Conservation (phyloP, 495 filamentous ascomycete genomes). For the Daldinia decipiens region DNA sequence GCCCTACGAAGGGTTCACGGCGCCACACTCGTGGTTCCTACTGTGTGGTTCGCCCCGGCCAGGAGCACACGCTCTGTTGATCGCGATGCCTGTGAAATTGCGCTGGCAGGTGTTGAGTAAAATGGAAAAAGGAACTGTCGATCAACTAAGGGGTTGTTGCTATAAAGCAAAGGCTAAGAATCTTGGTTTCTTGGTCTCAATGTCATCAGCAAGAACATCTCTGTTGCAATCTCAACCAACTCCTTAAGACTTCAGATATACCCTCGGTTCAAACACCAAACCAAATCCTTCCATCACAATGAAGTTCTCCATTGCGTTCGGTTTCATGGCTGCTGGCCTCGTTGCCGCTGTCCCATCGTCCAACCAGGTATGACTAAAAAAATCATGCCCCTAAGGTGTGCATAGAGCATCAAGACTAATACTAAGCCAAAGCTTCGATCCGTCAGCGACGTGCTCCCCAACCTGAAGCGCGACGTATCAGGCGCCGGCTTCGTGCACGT, state of each 20-base stretch:
- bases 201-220: slow-evolving; percentile 4
- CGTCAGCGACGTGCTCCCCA: slow-evolving; percentile 22
- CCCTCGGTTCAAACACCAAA: background rate
- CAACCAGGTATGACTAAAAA: slow-evolving; percentile 23
- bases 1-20: slow-evolving; percentile 8
- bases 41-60: background rate
- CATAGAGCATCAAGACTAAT: slow-evolving; percentile 1
- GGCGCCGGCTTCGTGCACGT: slow-evolving; percentile 37
- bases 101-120: background rate
- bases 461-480: slow-evolving; percentile 25
- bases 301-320: slow-evolving; percentile 23
- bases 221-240: background rate
- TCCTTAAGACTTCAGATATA: background rate
- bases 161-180: slow-evolving; percentile 21
- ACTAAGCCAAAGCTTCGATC: slow-evolving; percentile 13
- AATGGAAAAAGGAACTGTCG: slow-evolving; percentile 2
- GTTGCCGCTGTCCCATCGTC: slow-evolving; percentile 24
- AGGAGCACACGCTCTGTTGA: slow-evolving; percentile 11
- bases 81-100: background rate
- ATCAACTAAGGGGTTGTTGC: slow-evolving; percentile 10
- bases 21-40: too few species aligned
- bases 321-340: slow-evolving; percentile 16
- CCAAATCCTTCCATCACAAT: slow-evolving; percentile 16
- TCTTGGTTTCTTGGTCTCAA: background rate
- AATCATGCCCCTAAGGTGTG: too few species aligned